Base-by-base conservation (phyloP, 2,329 filamentous ascomycete genomes). In the Scedosporium apiospermum region DNA sequence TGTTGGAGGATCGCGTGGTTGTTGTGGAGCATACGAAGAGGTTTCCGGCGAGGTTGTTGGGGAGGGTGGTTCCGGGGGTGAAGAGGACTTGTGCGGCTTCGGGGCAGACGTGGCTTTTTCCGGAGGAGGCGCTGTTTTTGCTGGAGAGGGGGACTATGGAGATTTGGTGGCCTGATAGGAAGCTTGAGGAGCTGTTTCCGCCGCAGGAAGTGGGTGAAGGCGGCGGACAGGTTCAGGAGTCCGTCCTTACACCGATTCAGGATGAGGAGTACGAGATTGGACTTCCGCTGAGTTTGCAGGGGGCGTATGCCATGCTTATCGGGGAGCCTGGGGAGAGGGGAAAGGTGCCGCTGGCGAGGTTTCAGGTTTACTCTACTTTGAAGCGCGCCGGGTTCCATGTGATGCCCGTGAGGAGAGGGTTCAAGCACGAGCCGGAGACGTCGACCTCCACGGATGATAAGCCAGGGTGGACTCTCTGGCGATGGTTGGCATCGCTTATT, bases 61-160 rank as follows among this genome's bases (percentile, higher is more conserved):
- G 95, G 0, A 84, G 86, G 62, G 83, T 80, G 7, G 73, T 83
- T 3, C 76, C 84, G 1, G 79, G 80, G n/a, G 78, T 80, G 49
- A 82, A 80, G 65, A 83, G 86, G 63, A 66, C 64, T 41, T 73
- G 75, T 61, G 75, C 80, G 0, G 82, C 81, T 3, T 81, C 80
- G 64, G 83, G 87, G 34, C 85, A 83, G 65, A 77, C 93, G 49
- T 97, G 93, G 93, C 72, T 99, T 60, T 74, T 96, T 46, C 93
- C 93, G 0, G 95, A 99, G 71, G 95, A 99, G 74, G 90, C 92
- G 5, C 79, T 99, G 61, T 97, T 92, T 70, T 74, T 97, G 65
- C 80, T 98, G 7, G 95, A 99, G 77, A 80, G 95, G 69, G 95
- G 93, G 0, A 92, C 85, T 57, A 70, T 98, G 69, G 91, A 98